These are phyloP conservation scores for Lipomyces kockii DNA, from an alignment of 805 yeast species.

Conservation along the genomic window DNA sequence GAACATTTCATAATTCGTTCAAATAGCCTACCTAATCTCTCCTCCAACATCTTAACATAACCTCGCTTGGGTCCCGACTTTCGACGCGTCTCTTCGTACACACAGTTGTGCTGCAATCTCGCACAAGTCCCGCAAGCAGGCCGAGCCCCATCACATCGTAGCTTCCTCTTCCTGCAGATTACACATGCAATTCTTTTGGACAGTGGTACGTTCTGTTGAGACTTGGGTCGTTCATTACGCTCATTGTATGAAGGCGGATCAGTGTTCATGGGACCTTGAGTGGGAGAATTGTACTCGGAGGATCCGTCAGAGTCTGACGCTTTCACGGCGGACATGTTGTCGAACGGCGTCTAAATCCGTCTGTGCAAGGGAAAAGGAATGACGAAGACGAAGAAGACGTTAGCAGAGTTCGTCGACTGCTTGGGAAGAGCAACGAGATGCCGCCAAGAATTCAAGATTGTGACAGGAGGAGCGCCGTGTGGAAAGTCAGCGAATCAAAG, in stretches of 20 bases:
- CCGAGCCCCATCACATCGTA: constrained; percentile 44
- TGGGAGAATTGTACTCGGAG: neutral
- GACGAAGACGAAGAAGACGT: neutral
- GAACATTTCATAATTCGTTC: neutral
- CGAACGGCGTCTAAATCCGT: neutral
- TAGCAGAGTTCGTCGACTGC: neutral
- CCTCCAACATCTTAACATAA: constrained; percentile 44
- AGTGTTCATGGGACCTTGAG: neutral
- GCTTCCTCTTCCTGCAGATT: constrained; percentile 44
- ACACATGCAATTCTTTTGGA: constrained; percentile 41
- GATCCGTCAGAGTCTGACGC: neutral
- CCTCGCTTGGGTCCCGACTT: constrained; percentile 46
- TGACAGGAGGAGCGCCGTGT: neutral
- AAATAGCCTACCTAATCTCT: constrained; percentile 36
- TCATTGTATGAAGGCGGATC: neutral
- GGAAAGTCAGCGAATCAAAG: neutral
- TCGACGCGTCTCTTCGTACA: constrained; percentile 41
- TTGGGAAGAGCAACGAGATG: neutral
- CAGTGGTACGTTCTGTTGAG: constrained; percentile 6
- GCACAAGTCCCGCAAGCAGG: constrained; percentile 45
- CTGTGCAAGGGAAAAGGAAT: neutral
- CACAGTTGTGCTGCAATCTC: constrained; percentile 41
- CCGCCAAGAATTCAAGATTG: neutral
- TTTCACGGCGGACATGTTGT: neutral
- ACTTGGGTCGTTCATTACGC: neutral